Evolutionary conservation across 495 filamentous ascomycete species (phyloP), one percentile per base, ranked within the genome.

Genomic region (Penicillium bialowiezense): DNA sequence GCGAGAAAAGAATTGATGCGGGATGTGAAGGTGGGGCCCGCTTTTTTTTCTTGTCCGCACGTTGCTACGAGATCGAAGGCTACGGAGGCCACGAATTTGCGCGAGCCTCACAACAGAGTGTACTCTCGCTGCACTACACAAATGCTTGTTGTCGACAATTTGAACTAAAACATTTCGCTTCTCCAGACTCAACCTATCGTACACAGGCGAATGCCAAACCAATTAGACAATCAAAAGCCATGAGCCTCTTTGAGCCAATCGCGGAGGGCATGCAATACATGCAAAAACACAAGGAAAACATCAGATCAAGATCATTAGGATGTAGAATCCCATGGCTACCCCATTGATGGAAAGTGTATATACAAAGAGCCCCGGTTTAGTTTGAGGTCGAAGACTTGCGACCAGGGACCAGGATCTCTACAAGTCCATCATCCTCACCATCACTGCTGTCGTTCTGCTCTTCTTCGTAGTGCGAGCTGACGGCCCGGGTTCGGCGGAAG

Each of bases 401-500:
- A 24, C 68, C 67, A 21, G 72, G 72, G 13, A 74, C 71, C 18
- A 71, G 48, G 10, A 75, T 77, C 48, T 76, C 73, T n/a, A 76
- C 73, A 9, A 76, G 59, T 17, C 73, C 73, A 15, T 76, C 73
- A 48, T 74, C 71, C 38, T 76, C 72, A 10, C 71, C 73, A 28
- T 74, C 73, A 33, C 72, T 75, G 52, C 69, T 73, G 44, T 76
- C 72, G 31, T 75, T 65, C 37, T 73, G 63, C 17, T 72, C 69
- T 17, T 72, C 69, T 3, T 69, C 69, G 33, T 67, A 71, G 14
- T 69, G 66, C 17, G 73, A 72, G 28, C 58, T 54, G 14, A 62
- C 65, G 18, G 63, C 55, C 26, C 62, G 62, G 4, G 68, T 62
- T 26, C 59, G 57, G 17, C 57, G 54, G 50, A 71, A 65, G 17